Percentiles rank a stretch among this genome's conserved stretches.
Evolutionary conservation across 306 rosid genomes (phyloP).

Genomic region (Cucurbita ficifolia): DNA sequence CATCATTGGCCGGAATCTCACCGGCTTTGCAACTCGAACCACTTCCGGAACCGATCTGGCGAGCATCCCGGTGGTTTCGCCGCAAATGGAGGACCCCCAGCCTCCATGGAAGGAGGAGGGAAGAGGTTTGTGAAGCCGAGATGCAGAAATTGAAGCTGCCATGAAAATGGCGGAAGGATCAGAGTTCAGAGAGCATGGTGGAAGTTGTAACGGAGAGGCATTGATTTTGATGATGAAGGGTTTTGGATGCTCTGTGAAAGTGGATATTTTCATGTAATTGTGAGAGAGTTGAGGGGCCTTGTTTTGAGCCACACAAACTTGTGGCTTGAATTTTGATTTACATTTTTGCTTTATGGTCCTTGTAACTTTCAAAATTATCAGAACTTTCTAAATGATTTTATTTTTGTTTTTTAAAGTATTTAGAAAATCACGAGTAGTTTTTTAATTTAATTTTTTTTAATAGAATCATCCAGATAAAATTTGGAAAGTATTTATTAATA

Average conservation of each 20-base stretch:
- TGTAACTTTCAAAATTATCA: neutral
- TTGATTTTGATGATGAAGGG: slow-evolving; percentile 1
- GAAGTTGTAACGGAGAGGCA: neutral
- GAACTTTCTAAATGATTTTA: neutral
- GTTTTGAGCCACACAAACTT: slow-evolving; percentile 8
- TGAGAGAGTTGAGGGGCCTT: neutral
- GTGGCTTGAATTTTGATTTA: neutral
- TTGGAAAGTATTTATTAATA: no score
- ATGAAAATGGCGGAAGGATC: slow-evolving; percentile 13
- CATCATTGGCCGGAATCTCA: slow-evolving; percentile 69
- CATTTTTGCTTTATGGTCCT: neutral
- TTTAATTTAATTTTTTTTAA: no score
- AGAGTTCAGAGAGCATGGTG: neutral
- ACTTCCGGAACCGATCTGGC: slow-evolving; percentile 39
- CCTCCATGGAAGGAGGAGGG: slow-evolving; percentile 52
- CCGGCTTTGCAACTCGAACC: slow-evolving; percentile 41
- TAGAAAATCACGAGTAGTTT: no score
- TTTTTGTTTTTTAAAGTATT: no score
- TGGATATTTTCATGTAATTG: neutral
- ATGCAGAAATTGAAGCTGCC: slow-evolving; percentile 58
- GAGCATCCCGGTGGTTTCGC: slow-evolving; percentile 52
- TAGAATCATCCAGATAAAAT: no score
- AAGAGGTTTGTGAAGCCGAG: slow-evolving; percentile 30
- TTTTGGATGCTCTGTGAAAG: neutral
- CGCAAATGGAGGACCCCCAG: slow-evolving; percentile 54